Conservation (phyloP, 164 flowering plant genomes). For the Vitis rupestris region DNA sequence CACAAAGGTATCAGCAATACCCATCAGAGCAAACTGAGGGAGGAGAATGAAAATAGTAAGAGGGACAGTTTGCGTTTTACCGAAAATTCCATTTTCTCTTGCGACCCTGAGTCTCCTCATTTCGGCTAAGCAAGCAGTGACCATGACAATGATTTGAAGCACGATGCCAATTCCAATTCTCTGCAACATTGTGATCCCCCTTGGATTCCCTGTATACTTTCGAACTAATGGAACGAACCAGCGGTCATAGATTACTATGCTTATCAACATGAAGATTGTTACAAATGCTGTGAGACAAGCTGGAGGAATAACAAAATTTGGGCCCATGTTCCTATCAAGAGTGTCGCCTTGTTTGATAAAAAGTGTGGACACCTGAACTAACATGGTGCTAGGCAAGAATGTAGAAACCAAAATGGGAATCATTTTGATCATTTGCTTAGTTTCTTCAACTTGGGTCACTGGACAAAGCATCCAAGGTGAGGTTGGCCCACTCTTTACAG, state of each 20-base stretch:
- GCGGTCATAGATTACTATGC: conserved; percentile 54
- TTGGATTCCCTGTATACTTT: conserved; percentile 49
- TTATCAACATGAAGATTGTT: conserved; percentile 50
- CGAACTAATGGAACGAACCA: conserved; percentile 36
- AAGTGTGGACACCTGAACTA: conserved; percentile 45
- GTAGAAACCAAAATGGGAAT: conserved; percentile 38
- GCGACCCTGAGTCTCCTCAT: conserved; percentile 45
- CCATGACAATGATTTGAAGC: conserved; percentile 48
- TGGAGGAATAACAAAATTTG: conserved; percentile 58
- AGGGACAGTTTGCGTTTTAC: conserved; percentile 30
- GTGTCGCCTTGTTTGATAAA: conserved; percentile 65
- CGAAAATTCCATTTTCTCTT: conserved; percentile 21
- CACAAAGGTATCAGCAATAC: conserved; percentile 54
- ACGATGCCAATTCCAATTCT: conserved; percentile 62
- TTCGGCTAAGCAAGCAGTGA: conserved; percentile 41
- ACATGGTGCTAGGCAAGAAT: conserved; percentile 41
- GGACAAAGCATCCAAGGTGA: conserved; percentile 52
- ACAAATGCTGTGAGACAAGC: conserved; percentile 54
- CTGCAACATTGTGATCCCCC: conserved; percentile 66
- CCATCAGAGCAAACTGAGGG: conserved; percentile 56
- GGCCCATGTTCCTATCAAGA: conserved; percentile 46
- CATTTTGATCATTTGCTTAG: conserved; percentile 67
- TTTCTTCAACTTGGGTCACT: conserved; percentile 64
- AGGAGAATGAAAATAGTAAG: conserved; percentile 49
- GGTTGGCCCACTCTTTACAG: conserved; percentile 29